These are phyloP conservation scores for Diplodia intermedia DNA, from an alignment of 2,329 filamentous ascomycete genomes.

Conservation along the genomic window DNA sequence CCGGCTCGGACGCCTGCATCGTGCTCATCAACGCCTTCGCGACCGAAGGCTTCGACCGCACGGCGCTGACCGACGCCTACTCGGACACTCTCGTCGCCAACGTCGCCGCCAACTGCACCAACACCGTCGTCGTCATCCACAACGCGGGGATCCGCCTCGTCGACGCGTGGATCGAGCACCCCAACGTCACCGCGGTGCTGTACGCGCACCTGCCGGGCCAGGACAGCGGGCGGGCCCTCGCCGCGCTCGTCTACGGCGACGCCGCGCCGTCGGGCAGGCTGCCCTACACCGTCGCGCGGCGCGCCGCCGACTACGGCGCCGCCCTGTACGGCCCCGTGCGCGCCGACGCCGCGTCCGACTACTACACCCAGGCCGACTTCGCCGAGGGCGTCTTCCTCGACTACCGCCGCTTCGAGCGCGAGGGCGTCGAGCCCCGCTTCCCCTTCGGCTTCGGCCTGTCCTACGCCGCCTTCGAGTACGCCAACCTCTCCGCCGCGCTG, in stretches of 20 bases:
- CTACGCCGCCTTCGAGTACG: constrained; percentile 53
- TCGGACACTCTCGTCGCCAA: constrained; percentile 50
- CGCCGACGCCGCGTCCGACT: constrained; percentile 55
- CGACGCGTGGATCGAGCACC: constrained; percentile 46
- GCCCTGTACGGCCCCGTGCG: constrained; percentile 67
- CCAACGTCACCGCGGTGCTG: constrained; percentile 49
- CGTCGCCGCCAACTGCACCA: constrained; percentile 66
- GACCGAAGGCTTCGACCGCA: constrained; percentile 60
- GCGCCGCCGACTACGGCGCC: constrained; percentile 43
- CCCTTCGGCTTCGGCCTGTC: constrained; percentile 49
- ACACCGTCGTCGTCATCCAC: constrained; percentile 50
- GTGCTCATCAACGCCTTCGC: constrained; percentile 58
- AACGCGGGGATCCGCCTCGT: constrained; percentile 48
- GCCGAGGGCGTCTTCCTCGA: constrained; percentile 61
- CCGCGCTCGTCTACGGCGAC: constrained; percentile 62
- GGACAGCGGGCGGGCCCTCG: constrained; percentile 55
- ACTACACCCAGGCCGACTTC: constrained; percentile 54
- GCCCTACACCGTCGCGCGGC: constrained; percentile 56
- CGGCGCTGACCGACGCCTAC: constrained; percentile 63
- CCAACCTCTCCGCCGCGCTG: constrained; percentile 40
- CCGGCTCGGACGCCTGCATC: constrained; percentile 48
- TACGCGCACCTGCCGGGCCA: constrained; percentile 51
- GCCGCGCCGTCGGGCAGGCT: constrained; percentile 66
- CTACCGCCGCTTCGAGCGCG: constrained; percentile 59
- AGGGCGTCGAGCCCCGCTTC: constrained; percentile 40